A percentile compares a stretch with the other conserved stretches of the same genome.
phyloP scores from a whole-genome alignment of 1,284 basidiomycete species.

The Cryptococcus deneoformans region DNA sequence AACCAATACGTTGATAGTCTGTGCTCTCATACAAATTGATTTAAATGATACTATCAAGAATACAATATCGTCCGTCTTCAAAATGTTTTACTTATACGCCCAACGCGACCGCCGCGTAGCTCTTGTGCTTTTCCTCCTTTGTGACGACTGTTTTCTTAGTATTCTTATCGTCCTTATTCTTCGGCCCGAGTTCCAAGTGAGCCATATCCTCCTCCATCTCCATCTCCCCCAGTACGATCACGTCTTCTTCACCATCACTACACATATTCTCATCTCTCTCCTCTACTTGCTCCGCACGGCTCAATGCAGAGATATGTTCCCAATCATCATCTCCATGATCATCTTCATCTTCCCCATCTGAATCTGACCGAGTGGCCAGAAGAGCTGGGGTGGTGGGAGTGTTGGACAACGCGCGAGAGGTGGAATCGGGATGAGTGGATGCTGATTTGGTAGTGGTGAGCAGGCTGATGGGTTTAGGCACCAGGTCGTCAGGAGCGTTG shows the following conservation, averaged over 20 bases:
- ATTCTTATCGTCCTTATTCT: not conserved
- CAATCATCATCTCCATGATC: conserved; percentile 31
- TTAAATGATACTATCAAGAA: not conserved
- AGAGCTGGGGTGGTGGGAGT: conserved; percentile 25
- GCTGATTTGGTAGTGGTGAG: conserved; percentile 1
- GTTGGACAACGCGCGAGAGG: conserved; percentile 3
- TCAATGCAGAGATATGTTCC: conserved; percentile 30
- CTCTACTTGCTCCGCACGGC: not conserved
- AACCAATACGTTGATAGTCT: no score
- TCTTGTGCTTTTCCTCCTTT: not conserved
- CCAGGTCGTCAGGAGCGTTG: not conserved
- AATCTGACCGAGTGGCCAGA: conserved; percentile 3
- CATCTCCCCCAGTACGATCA: conserved; percentile 40
- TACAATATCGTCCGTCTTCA: not conserved
- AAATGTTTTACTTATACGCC: not conserved
- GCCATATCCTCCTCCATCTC: conserved; percentile 24
- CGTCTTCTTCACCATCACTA: conserved; percentile 28
- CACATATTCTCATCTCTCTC: conserved; percentile 11
- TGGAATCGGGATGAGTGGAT: not conserved
- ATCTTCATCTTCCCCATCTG: conserved; percentile 16
- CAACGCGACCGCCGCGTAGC: conserved; percentile 1
- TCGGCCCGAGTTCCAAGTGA: not conserved
- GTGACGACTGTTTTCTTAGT: not conserved
- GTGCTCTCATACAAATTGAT: conserved; percentile 1
- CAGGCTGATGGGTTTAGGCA: conserved; percentile 5